A percentile compares a stretch with the other conserved stretches of the same genome.
Evolutionary conservation across 2,329 filamentous ascomycete species (phyloP).

Genomic region (Nemania sp.): DNA sequence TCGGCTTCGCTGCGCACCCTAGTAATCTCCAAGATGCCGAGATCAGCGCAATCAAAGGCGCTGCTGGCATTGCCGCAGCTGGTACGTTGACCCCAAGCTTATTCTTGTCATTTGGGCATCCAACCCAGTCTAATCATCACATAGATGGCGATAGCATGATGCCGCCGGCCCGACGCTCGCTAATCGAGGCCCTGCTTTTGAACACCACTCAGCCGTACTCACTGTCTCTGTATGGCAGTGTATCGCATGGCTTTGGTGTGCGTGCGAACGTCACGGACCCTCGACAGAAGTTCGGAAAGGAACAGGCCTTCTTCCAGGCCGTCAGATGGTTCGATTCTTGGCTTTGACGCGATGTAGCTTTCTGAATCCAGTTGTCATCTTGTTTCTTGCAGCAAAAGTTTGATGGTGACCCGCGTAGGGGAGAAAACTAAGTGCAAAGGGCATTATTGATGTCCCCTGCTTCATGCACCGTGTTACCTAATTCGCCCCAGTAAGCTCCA

Average conservation of each 20-base stretch:
- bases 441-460: not conserved
- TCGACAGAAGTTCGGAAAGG: constrained; percentile 70
- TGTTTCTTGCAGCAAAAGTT: not conserved
- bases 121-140: constrained; percentile 12
- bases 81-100: constrained; percentile 43
- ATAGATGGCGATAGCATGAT: constrained; percentile 64
- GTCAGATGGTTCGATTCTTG: constrained; percentile 73
- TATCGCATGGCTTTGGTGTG: constrained; percentile 75
- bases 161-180: constrained; percentile 56
- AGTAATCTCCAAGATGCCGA: constrained; percentile 64
- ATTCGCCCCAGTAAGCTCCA: not conserved
- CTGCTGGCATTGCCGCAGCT: constrained; percentile 66
- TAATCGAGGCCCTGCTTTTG: constrained; percentile 63
- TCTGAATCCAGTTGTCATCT: not conserved
- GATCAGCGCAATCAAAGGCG: constrained; percentile 59
- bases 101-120: not conserved
- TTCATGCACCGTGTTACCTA: not conserved
- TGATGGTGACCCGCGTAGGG: not conserved
- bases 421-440: not conserved
- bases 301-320: constrained; percentile 77
- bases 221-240: constrained; percentile 70
- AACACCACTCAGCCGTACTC: constrained; percentile 64
- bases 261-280: constrained; percentile 61
- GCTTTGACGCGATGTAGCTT: constrained; percentile 28
- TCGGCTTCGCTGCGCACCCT: constrained; percentile 67